Conservation (phyloP, 352 stramenopile species). For the Globisporangium abappressorium region DNA sequence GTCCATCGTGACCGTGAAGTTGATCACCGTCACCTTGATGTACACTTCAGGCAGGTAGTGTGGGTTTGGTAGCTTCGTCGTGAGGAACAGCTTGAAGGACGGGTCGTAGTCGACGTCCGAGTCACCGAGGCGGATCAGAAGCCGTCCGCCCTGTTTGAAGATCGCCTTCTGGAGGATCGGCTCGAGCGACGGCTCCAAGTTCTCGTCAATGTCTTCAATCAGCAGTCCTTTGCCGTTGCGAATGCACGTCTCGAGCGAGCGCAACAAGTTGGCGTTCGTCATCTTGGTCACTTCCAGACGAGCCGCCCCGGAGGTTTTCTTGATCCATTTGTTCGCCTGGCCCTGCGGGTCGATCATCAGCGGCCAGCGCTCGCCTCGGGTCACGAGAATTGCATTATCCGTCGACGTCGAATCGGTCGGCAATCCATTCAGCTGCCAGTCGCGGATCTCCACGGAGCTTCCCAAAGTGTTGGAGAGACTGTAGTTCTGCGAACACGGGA, state of each 20-base stretch:
- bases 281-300: constrained; percentile 87
- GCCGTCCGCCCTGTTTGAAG: constrained; percentile 88
- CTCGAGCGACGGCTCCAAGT: constrained; percentile 90
- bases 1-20: constrained; percentile 95
- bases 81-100: constrained; percentile 91
- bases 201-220: constrained; percentile 93
- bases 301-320: constrained; percentile 69
- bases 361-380: constrained; percentile 88
- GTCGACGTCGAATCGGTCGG: constrained; percentile 91
- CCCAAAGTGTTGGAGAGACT: constrained; percentile 78
- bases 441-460: constrained; percentile 88
- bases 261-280: constrained; percentile 89
- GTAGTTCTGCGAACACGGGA: constrained; percentile 75
- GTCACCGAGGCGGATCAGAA: constrained; percentile 90
- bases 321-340: constrained; percentile 94
- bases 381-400: constrained; percentile 92
- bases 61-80: constrained; percentile 92
- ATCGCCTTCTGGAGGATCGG: constrained; percentile 91
- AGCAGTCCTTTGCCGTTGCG: constrained; percentile 88
- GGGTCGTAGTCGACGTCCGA: constrained; percentile 93
- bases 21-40: constrained; percentile 96
- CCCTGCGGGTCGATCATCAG: constrained; percentile 94
- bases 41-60: constrained; percentile 94
- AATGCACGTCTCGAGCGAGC: constrained; percentile 91
- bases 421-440: constrained; percentile 92